These are phyloP conservation scores for Fusarium floridanum DNA, from an alignment of 2,329 filamentous ascomycete species.

Conservation along the genomic window DNA sequence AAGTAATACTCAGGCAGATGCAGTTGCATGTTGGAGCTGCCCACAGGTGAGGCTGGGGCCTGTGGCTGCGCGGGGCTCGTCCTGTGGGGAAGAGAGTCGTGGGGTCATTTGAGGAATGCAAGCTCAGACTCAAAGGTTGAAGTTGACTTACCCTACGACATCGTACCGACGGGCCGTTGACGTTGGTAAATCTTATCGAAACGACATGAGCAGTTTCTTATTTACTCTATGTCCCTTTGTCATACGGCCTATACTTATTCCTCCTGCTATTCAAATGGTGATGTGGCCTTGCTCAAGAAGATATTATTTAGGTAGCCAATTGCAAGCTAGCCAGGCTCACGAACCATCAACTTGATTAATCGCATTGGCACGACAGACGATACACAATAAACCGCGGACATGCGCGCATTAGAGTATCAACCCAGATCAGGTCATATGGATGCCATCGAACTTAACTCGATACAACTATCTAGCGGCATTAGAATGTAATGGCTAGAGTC, in stretches of 20 bases:
- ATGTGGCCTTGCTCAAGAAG: neutral
- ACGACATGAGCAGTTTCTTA: neutral
- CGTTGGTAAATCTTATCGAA: neutral
- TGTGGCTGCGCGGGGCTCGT: constrained; percentile 43
- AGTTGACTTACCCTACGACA: constrained; percentile 23
- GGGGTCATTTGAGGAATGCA: neutral
- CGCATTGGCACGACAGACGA: no score
- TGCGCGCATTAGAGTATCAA: neutral
- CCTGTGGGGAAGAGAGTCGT: constrained; percentile 23
- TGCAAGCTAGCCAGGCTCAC: no score
- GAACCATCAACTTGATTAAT: neutral
- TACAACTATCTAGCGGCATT: neutral
- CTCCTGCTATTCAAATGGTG: neutral
- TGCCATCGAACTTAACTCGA: neutral
- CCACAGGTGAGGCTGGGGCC: constrained; percentile 42
- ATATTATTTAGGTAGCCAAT: no score
- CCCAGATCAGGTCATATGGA: neutral
- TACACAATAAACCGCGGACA: neutral
- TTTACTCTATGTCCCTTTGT: neutral
- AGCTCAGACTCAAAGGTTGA: neutral
- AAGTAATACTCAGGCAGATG: constrained; percentile 16
- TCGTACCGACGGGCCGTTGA: neutral
- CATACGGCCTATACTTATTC: neutral
- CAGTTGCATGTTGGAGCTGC: constrained; percentile 26
- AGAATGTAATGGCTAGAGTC: neutral